These are phyloP conservation scores for Globisporangium okanoganense DNA, from an alignment of 352 stramenopile species.

Conservation along the genomic window DNA sequence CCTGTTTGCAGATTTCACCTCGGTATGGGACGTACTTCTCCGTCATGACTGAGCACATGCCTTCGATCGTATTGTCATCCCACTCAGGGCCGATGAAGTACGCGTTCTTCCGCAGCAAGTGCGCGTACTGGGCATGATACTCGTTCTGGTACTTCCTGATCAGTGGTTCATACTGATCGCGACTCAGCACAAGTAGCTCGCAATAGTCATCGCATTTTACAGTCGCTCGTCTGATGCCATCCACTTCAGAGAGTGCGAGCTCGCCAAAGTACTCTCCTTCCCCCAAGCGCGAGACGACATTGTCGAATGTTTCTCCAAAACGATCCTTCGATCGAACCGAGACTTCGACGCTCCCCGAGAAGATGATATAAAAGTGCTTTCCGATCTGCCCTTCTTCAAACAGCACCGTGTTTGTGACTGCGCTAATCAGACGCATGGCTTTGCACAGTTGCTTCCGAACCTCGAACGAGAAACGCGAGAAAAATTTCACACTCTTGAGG, in stretches of 20 bases:
- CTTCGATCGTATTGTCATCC: constrained; percentile 80
- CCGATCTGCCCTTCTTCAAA: constrained; percentile 79
- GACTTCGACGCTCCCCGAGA: constrained; percentile 66
- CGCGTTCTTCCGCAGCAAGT: constrained; percentile 68
- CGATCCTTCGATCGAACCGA: constrained; percentile 68
- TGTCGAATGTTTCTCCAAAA: constrained; percentile 63
- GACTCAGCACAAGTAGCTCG: constrained; percentile 67
- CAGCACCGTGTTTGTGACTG: constrained; percentile 74
- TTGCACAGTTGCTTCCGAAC: constrained; percentile 84
- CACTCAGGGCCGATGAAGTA: constrained; percentile 78
- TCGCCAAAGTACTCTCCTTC: constrained; percentile 83
- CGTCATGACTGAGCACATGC: constrained; percentile 82
- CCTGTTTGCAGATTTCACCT: constrained; percentile 78
- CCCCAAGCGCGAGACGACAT: constrained; percentile 54
- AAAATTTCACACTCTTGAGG: constrained; percentile 86
- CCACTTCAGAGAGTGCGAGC: constrained; percentile 59
- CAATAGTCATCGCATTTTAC: constrained; percentile 70
- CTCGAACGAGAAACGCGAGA: constrained; percentile 81
- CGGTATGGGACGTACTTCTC: constrained; percentile 76
- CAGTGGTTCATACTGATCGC: constrained; percentile 79
- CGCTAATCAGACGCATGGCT: constrained; percentile 72
- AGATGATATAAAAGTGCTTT: constrained; percentile 84
- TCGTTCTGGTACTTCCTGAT: constrained; percentile 86
- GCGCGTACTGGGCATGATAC: constrained; percentile 76
- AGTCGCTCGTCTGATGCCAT: constrained; percentile 66